These are phyloP conservation scores for Malassezia sympodialis DNA, from an alignment of 1,284 basidiomycete genomes.

Conservation along the genomic window DNA sequence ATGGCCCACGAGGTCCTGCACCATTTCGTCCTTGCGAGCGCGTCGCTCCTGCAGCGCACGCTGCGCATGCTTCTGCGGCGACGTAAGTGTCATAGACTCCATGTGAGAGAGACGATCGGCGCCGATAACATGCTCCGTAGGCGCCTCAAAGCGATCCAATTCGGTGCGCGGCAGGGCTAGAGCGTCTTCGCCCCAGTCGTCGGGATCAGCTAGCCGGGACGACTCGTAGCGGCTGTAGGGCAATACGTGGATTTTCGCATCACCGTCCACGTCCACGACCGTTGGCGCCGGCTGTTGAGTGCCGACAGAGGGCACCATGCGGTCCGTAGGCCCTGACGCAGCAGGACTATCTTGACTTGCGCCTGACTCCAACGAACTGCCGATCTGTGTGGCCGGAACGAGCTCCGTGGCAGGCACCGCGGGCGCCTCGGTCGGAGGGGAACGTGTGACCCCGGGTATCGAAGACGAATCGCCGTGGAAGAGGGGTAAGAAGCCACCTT, in stretches of 20 bases:
- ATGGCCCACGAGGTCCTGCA: neutral
- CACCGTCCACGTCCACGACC: constrained; percentile 5
- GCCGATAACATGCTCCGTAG: neutral
- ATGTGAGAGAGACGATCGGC: neutral
- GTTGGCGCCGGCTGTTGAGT: neutral
- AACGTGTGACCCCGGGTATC: neutral
- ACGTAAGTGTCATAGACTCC: neutral
- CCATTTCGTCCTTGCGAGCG: neutral
- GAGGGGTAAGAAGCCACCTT: constrained; percentile 5
- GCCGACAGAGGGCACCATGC: neutral
- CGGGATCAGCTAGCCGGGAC: neutral
- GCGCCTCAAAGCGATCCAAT: neutral
- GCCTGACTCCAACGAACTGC: neutral
- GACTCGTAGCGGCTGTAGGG: constrained; percentile 16
- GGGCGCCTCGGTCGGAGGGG: neutral
- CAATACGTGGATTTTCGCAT: neutral
- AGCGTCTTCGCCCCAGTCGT: neutral
- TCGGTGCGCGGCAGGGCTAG: neutral
- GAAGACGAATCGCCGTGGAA: neutral
- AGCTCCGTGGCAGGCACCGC: neutral
- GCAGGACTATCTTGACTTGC: neutral
- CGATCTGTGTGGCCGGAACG: neutral
- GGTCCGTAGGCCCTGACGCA: neutral
- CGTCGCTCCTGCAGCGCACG: neutral
- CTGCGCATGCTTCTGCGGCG: neutral